phyloP scores from a whole-genome alignment of 176 grass and related monocot genomes.

The Ensete glaucum region DNA sequence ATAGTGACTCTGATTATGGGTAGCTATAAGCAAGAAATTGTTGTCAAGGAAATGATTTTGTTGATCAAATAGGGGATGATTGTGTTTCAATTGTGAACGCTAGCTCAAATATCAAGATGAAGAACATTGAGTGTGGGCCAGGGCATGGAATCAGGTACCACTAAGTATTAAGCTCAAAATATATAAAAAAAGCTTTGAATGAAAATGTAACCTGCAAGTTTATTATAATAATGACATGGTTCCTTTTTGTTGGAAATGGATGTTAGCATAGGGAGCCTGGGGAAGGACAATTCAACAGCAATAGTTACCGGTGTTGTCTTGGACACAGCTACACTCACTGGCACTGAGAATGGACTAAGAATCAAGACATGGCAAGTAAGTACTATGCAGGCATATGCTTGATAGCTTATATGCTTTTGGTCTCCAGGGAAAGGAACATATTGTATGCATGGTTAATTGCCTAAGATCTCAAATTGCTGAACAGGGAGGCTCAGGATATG shows the following conservation, averaged over 20 bases:
- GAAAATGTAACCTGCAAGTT: background rate
- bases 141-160: constrained; percentile 76
- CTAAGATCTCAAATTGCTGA: background rate
- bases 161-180: background rate
- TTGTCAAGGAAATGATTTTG: background rate
- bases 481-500: constrained; percentile 60
- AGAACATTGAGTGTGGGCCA: constrained; percentile 54
- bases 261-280: constrained; percentile 82
- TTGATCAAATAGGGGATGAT: constrained; percentile 50
- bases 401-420: too few species aligned
- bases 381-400: background rate
- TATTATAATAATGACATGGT: background rate
- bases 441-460: background rate
- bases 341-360: constrained; percentile 61
- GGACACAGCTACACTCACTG: constrained; percentile 38
- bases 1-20: background rate
- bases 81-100: constrained; percentile 82
- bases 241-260: background rate
- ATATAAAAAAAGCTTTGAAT: background rate
- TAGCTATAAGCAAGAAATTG: background rate
- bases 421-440: background rate
- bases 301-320: constrained; percentile 42
- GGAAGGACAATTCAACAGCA: constrained; percentile 47
- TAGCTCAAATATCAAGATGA: constrained; percentile 60
- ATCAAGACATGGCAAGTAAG: constrained; percentile 93